These are phyloP conservation scores for Microstegium vimineum DNA, from an alignment of 176 grass and related monocot species.

Conservation along the genomic window DNA sequence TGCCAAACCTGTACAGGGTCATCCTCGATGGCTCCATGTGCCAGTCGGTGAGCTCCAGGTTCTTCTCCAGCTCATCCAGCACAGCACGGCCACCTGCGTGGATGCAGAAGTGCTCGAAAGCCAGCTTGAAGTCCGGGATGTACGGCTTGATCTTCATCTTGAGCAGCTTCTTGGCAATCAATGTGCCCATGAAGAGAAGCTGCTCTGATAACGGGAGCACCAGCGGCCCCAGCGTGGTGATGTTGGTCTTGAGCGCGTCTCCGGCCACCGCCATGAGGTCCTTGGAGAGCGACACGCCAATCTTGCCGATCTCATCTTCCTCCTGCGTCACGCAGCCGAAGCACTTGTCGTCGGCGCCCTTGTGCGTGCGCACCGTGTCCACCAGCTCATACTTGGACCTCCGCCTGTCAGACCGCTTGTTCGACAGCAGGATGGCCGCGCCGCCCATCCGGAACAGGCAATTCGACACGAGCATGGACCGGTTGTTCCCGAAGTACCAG, in stretches of 20 bases:
- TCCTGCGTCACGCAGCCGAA: conserved; percentile 83
- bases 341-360: conserved; percentile 78
- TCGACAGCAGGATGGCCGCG: conserved; percentile 83
- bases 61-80: conserved; percentile 89
- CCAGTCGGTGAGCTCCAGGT: conserved; percentile 82
- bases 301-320: conserved; percentile 62
- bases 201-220: conserved; percentile 88
- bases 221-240: conserved; percentile 81
- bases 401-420: conserved; percentile 42
- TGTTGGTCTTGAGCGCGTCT: conserved; percentile 96
- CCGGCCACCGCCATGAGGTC: conserved; percentile 90
- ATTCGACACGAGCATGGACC: conserved; percentile 85
- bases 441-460: conserved; percentile 94
- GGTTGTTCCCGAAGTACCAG: conserved; percentile 92
- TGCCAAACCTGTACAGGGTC: conserved; percentile 87
- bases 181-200: conserved; percentile 70
- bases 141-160: conserved; percentile 94
- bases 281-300: conserved; percentile 85
- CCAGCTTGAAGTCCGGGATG: conserved; percentile 96
- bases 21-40: conserved; percentile 96
- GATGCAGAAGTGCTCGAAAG: conserved; percentile 95
- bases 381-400: conserved; percentile 92
- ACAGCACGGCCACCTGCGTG: conserved; percentile 85
- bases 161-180: conserved; percentile 77
- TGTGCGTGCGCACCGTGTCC: conserved; percentile 90